These are phyloP conservation scores for Cyathus striatus DNA, from an alignment of 768 basidiomycete genomes.

Conservation along the genomic window DNA sequence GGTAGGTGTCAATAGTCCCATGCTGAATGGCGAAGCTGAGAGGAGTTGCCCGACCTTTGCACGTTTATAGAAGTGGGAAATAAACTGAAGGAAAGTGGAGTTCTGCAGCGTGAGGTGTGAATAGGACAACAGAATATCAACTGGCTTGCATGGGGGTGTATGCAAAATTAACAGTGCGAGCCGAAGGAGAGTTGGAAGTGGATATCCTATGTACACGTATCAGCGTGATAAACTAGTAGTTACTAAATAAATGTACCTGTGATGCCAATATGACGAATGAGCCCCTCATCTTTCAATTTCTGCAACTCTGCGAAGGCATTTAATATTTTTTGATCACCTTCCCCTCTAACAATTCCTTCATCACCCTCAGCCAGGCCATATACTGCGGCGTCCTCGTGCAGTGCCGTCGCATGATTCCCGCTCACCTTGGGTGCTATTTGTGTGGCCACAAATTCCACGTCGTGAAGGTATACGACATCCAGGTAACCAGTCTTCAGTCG, in stretches of 20 bases:
- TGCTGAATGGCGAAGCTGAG: conserved; percentile 78
- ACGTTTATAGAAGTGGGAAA: conserved; percentile 49
- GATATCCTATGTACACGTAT: conserved; percentile 51
- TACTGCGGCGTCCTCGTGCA: conserved; percentile 43
- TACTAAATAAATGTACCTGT: conserved; percentile 43
- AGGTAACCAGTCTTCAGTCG: conserved; percentile 74
- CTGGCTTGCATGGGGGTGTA: conserved; percentile 58
- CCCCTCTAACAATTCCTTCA: conserved; percentile 52
- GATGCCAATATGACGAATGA: conserved; percentile 73
- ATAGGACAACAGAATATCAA: conserved; percentile 80
- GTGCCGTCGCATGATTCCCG: conserved; percentile 54
- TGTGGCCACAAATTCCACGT: conserved; percentile 73
- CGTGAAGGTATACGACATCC: conserved; percentile 79
- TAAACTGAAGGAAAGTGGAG: conserved; percentile 50
- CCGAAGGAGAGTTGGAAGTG: conserved; percentile 80
- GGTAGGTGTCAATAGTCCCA: conserved; percentile 64
- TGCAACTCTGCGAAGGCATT: conserved; percentile 62
- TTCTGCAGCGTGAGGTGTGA: conserved; percentile 79
- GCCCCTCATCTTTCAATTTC: conserved; percentile 66
- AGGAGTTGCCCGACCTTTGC: conserved; percentile 67
- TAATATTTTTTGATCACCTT: conserved; percentile 70
- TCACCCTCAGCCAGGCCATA: conserved; percentile 65
- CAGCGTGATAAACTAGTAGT: not conserved
- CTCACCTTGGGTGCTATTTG: conserved; percentile 39
- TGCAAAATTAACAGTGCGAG: conserved; percentile 69